phyloP scores from a whole-genome alignment of 371 early-diverging fungal genomes.

The Saksenaea oblongispora region DNA sequence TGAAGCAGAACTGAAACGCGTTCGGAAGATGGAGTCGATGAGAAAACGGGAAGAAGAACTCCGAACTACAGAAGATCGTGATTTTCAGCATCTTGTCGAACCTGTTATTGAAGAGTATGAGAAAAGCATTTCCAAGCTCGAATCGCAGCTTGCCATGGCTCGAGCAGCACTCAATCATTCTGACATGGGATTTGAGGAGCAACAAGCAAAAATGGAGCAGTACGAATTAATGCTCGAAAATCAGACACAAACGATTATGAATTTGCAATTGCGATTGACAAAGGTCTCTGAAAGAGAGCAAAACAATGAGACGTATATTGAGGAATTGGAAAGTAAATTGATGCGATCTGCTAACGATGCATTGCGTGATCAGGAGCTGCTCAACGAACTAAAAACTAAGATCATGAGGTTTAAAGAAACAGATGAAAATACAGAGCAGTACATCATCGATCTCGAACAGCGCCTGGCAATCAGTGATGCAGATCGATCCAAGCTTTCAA shows the following conservation, averaged over 20 bases:
- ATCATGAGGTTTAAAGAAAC: conserved; percentile 46
- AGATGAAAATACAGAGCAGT: conserved; percentile 50
- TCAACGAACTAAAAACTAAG: conserved; percentile 37
- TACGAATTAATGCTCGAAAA: conserved; percentile 28
- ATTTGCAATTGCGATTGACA: conserved; percentile 28
- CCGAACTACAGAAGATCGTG: conserved; percentile 4
- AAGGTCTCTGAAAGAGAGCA: conserved; percentile 34
- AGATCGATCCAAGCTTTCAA: conserved; percentile 13
- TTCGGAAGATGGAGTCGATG: conserved; percentile 17
- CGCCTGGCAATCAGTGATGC: conserved; percentile 39
- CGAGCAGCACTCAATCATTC: conserved; percentile 56
- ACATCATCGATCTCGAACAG: conserved; percentile 49
- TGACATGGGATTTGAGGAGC: conserved; percentile 51
- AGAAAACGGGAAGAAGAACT: conserved; percentile 14
- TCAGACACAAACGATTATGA: conserved; percentile 32
- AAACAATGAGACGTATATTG: conserved; percentile 37
- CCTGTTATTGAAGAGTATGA: conserved; percentile 71
- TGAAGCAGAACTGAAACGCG: conserved; percentile 35
- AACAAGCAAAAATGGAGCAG: conserved; percentile 37
- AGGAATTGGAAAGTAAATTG: conserved; percentile 47
- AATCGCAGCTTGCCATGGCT: conserved; percentile 58
- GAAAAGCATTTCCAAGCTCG: conserved; percentile 59
- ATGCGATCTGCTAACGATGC: conserved; percentile 26
- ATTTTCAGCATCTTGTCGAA: conserved; percentile 64
- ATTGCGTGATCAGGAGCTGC: conserved; percentile 29